These are phyloP conservation scores for Lodderomyces pseudojiufengensis DNA, from an alignment of 1,139 yeast genomes.

Conservation along the genomic window DNA sequence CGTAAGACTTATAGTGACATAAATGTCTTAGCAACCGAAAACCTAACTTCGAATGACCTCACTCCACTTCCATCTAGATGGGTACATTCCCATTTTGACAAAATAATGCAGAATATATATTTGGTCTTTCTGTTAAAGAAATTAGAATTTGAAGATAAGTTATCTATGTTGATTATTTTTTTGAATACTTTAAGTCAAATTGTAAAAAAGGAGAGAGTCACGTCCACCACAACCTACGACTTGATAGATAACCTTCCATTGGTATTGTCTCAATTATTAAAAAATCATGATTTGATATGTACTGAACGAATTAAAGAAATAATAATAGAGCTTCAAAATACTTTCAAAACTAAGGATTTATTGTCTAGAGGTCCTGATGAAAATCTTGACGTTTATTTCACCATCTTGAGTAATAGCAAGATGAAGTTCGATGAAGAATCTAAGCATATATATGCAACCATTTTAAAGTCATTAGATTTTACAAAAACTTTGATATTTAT, in stretches of 20 bases:
- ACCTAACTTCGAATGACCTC: conserved; percentile 27
- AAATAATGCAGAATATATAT: conserved; percentile 25
- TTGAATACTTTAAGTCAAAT: conserved; percentile 24
- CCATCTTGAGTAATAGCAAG: conserved; percentile 13
- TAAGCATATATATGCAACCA: conserved; percentile 21
- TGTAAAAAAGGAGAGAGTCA: conserved; percentile 27
- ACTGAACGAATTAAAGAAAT: conserved; percentile 14
- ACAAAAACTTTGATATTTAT: conserved; percentile 20
- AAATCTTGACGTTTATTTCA: conserved; percentile 12
- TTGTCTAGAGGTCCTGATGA: conserved; percentile 7
- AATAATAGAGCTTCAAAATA: conserved; percentile 24
- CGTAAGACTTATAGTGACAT: conserved; percentile 25
- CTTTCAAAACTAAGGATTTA: conserved; percentile 24
- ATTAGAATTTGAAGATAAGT: conserved; percentile 24
- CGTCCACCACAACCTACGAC: conserved; percentile 28
- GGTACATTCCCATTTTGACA: conserved; percentile 31
- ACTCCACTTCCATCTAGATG: conserved; percentile 32
- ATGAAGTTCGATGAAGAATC: conserved; percentile 17
- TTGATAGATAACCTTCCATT: conserved; percentile 31
- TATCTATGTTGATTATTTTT: conserved; percentile 23
- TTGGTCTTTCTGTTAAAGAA: conserved; percentile 23
- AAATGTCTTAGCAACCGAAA: conserved; percentile 34
- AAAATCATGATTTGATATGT: conserved; percentile 14
- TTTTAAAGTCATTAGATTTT: conserved; percentile 23
- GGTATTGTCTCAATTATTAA: conserved; percentile 22